Evolutionary conservation across 805 yeast species (phyloP).

Genomic region (Pichia paraexigua): DNA sequence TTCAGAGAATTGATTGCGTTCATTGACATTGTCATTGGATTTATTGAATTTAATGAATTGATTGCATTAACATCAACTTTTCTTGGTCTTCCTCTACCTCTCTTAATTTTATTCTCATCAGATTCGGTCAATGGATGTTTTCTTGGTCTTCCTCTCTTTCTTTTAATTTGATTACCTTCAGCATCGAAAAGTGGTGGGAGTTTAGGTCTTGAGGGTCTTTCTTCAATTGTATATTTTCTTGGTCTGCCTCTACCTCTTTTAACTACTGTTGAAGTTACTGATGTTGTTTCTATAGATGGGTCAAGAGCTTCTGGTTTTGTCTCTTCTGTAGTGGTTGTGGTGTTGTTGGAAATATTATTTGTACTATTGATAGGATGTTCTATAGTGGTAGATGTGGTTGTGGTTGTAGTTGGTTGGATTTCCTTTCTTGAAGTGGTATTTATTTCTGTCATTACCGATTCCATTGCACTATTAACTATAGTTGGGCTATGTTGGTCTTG

Average conservation of each 20-base stretch:
- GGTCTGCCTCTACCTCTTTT: slow-evolving; percentile 8
- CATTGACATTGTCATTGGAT: neutral
- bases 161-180: slow-evolving; percentile 1
- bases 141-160: slow-evolving; percentile 8
- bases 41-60: neutral
- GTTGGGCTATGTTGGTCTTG: neutral
- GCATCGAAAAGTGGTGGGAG: slow-evolving; percentile 4
- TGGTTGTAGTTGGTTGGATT: neutral
- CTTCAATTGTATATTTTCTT: slow-evolving; percentile 5
- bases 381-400: no score
- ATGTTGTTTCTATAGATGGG: neutral
- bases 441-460: neutral
- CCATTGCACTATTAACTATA: neutral
- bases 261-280: neutral
- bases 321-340: neutral
- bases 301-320: neutral
- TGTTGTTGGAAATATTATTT: neutral
- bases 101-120: neutral
- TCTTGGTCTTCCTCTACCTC: slow-evolving; percentile 6
- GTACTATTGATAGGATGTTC: neutral
- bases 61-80: neutral
- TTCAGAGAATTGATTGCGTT: neutral
- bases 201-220: slow-evolving; percentile 6
- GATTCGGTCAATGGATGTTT: slow-evolving; percentile 1
- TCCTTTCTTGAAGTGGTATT: neutral